Conservation (phyloP, 805 yeast species). For the Lachancea waltii region DNA sequence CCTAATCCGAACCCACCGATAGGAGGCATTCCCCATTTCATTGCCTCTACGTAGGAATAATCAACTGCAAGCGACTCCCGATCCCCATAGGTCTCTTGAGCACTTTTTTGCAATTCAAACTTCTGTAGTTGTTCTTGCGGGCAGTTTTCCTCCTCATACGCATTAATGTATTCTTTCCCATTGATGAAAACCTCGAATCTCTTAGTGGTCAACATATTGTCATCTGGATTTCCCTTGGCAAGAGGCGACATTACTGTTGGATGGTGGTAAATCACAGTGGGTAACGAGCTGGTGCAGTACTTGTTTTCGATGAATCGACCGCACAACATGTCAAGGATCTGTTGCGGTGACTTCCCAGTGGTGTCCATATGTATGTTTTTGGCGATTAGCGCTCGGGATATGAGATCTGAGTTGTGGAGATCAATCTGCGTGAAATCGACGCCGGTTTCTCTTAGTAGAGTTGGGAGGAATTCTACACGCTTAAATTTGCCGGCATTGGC, state of each 20-base stretch:
- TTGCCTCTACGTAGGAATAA: slow-evolving; percentile 55
- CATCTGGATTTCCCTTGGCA: slow-evolving; percentile 55
- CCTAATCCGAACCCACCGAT: slow-evolving; percentile 99
- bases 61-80: slow-evolving; percentile 67
- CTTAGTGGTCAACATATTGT: slow-evolving; percentile 40
- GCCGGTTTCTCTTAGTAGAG: slow-evolving; percentile 21
- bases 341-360: slow-evolving; percentile 43
- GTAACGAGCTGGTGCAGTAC: slow-evolving; percentile 39
- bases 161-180: slow-evolving; percentile 80
- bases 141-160: slow-evolving; percentile 93
- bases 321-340: slow-evolving; percentile 59
- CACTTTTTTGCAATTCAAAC: slow-evolving; percentile 50
- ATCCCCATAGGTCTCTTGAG: slow-evolving; percentile 46
- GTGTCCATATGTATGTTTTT: slow-evolving; percentile 27
- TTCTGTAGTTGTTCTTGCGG: slow-evolving; percentile 66
- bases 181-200: slow-evolving; percentile 80
- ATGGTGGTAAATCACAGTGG: slow-evolving; percentile 74
- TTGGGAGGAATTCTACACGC: slow-evolving; percentile 30
- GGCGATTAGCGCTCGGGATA: slow-evolving; percentile 3
- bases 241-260: slow-evolving; percentile 84
- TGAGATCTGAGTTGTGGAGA: slow-evolving; percentile 23
- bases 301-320: slow-evolving; percentile 58
- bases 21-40: slow-evolving; percentile 95
- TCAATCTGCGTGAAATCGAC: slow-evolving; percentile 26
- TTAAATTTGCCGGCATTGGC: slow-evolving; percentile 23